Evolutionary conservation across 306 rosid genomes (phyloP), one percentile per base, ranked within the genome.

Genomic region (Vicia sativa): DNA sequence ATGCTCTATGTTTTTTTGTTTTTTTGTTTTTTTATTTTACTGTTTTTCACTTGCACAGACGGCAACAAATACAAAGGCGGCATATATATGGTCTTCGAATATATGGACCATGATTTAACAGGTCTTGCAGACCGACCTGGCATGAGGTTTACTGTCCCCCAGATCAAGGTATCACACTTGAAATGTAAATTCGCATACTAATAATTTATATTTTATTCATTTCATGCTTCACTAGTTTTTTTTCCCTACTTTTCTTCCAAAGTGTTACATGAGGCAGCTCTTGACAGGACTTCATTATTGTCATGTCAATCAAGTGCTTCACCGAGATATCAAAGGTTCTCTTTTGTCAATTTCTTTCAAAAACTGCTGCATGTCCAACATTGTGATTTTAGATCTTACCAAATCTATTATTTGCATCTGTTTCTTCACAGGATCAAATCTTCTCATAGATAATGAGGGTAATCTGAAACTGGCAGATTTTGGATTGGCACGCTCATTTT

Each of bases 31-130:
- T 21, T 21, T 2, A 21, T 2, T 21, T 21, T 21, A n/a, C n/a
- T 2, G 23, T 67, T 54, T 68, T 54, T 75, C 5, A 1, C 23
- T 44, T 57, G 21, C 56, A 10, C 65, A 85, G 95, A 87, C 60
- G 81, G 85, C 25, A 83, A 75, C 74, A 87, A 81, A 74, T 81
- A 79, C 66, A 78, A 77, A 78, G 23, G 23, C 2, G 23, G 23
- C 23, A 21, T 88, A 46, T 88, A 88, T 70, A 88, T 88, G 91
- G 95, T 88, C 63, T 83, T 88, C 65, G 95, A 88, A 71, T 88
- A 88, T 78, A 88, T 88, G 91, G 95, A 88, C 78, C 95, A 88
- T 71, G 95, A 88, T 62, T 83, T 88, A 80, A 85, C 88, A 1
- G 95, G 95, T 67, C 95, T 88, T 64, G 87, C 89, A 13, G 87